A percentile compares a stretch with the other conserved stretches of the same genome.
Conservation (phyloP, 1,284 basidiomycete species). For the Chalciporus sp. region DNA sequence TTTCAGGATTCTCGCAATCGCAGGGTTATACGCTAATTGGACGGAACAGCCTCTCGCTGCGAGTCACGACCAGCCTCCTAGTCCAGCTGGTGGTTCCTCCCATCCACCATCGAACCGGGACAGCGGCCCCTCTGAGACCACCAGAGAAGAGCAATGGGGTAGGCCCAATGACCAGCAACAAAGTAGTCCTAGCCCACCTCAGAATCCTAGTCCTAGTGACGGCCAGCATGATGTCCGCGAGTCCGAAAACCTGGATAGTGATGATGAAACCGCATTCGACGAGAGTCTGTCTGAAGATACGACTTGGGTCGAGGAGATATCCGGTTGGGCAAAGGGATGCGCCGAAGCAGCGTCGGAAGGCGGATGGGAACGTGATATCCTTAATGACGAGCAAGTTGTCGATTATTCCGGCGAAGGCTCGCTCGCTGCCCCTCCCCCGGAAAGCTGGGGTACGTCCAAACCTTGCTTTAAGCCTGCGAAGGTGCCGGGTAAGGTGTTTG, state of each 20-base stretch:
- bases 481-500: background rate
- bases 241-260: background rate
- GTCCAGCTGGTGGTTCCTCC: too few relatives aligned
- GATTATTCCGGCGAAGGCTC: background rate
- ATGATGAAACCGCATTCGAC: background rate
- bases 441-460: background rate
- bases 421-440: background rate
- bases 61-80: too few relatives aligned
- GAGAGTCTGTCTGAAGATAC: background rate
- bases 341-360: background rate
- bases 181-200: background rate
- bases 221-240: background rate
- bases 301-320: background rate
- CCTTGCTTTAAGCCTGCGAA: background rate
- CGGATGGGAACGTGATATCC: background rate
- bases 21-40: background rate
- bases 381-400: background rate
- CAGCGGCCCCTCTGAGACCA: background rate
- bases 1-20: background rate
- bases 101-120: background rate
- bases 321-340: background rate
- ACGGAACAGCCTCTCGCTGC: background rate
- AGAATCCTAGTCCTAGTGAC: background rate
- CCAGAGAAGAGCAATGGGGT: background rate
- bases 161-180: background rate